These are phyloP conservation scores for Rhizomucor pusillus DNA, from an alignment of 371 early-diverging fungal species.

Conservation along the genomic window DNA sequence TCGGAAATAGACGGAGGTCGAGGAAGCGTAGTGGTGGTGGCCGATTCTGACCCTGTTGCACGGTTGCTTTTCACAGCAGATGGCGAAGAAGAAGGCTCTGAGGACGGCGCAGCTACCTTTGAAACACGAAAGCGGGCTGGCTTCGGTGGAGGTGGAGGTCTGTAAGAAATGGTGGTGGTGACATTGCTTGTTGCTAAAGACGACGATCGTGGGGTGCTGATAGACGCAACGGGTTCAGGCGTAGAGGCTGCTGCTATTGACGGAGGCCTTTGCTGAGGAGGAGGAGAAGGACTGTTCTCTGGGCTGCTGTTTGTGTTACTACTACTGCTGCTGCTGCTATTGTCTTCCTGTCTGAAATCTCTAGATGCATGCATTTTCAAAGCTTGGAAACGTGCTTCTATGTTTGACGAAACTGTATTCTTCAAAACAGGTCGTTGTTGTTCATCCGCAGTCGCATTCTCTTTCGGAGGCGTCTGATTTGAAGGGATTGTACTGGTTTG, in stretches of 20 bases:
- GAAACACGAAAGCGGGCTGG: constrained; percentile 41
- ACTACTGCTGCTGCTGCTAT: not conserved
- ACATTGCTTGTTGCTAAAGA: not conserved
- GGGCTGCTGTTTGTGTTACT: constrained; percentile 2
- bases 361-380: constrained; percentile 19
- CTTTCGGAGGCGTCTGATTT: constrained; percentile 7
- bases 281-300: too few species aligned
- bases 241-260: not conserved
- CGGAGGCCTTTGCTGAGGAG: too few species aligned
- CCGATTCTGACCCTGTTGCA: not conserved
- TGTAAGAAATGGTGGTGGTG: constrained; percentile 8
- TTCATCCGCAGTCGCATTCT: constrained; percentile 1
- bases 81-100: constrained; percentile 1
- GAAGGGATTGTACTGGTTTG: not conserved
- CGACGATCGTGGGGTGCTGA: not conserved
- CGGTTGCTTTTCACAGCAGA: not conserved
- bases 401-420: constrained; percentile 26
- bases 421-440: constrained; percentile 3
- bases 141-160: constrained; percentile 43
- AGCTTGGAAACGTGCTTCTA: constrained; percentile 31
- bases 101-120: constrained; percentile 4
- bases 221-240: not conserved
- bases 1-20: not conserved
- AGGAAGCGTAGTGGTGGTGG: not conserved
- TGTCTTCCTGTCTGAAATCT: constrained; percentile 1